Conservation (phyloP, 768 basidiomycete species). For the Obba rivulosa region DNA sequence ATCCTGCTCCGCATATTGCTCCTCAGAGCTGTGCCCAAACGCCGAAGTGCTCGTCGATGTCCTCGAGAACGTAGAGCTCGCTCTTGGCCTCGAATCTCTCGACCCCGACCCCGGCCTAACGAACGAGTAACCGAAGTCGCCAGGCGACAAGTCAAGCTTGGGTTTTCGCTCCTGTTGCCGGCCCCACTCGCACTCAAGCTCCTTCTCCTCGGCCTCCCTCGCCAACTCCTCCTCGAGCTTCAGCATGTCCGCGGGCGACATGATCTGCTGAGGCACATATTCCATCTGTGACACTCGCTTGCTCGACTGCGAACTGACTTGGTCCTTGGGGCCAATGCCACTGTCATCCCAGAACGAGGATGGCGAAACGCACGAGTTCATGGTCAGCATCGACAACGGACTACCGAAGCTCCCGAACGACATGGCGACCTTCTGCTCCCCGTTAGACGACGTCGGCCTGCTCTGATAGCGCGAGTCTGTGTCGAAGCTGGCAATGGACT, state of each 20-base stretch:
- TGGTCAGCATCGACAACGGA: constrained; percentile 21
- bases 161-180: constrained; percentile 8
- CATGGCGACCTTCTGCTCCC: constrained; percentile 20
- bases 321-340: neutral
- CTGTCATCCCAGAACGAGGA: constrained; percentile 43
- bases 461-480: constrained; percentile 12
- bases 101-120: constrained; percentile 1
- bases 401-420: constrained; percentile 20
- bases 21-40: constrained; percentile 8
- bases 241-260: constrained; percentile 63
- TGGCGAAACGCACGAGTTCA: constrained; percentile 24
- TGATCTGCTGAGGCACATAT: constrained; percentile 58
- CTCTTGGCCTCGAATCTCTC: constrained; percentile 3
- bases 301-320: neutral
- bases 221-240: constrained; percentile 49
- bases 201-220: constrained; percentile 20
- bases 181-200: constrained; percentile 3
- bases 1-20: neutral
- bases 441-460: constrained; percentile 11
- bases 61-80: constrained; percentile 17
- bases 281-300: constrained; percentile 32
- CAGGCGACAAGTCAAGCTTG: constrained; percentile 18
- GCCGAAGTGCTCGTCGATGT: constrained; percentile 16
- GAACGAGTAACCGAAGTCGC: constrained; percentile 17
- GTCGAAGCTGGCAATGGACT: constrained; percentile 50